Base-by-base conservation (phyloP, 2,329 filamentous ascomycete species). In the Talaromyces sp. region DNA sequence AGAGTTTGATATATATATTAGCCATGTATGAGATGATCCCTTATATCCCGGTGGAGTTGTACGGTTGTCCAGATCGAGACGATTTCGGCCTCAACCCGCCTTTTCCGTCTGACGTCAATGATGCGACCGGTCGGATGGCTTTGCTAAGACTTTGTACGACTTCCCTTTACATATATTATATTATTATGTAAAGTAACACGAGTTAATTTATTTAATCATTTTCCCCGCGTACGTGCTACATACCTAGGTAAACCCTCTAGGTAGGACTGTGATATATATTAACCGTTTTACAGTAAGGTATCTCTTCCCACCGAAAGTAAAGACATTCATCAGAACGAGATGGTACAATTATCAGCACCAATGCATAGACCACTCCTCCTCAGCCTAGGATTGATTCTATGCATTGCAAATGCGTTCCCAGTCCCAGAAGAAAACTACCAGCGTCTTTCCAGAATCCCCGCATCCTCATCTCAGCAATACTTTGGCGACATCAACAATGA, bases 401-500 rank as follows among this genome's bases (percentile, higher is more conserved):
- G 22, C 41, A n/a, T 57, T 56, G 39, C 33, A 35, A 60, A 61
- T 16, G 67, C 65, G 24, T 57, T 64, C 37, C 68, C 69, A 16
- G 67, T 61, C 13, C 69, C 69, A 0, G 64, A 66, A 45, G 31
- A 50, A n/a, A 63, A 60, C 24, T 39, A 77, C 33, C 79, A 80
- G 65, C 72, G 77, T 62, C 77, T 79, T 27, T 69, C 79, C 14
- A 65, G 66, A 67, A 70, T 69, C 63, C 68, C 68, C 6, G 47
- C 67, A 1, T 57, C 65, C 19, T 62, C 65, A 68, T 70, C 61
- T 67, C 70, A 66, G 69, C 72, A 67, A 70, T 71, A 65, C 71
- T 72, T 35, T 67, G 71, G 61, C 31, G 61, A 33, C 14, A 7
- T 31, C 27, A 27, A 27, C 45, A 16, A 24, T 11, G 22, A 33